Conservation (phyloP, 805 yeast species). For the Ogataea corticis region DNA sequence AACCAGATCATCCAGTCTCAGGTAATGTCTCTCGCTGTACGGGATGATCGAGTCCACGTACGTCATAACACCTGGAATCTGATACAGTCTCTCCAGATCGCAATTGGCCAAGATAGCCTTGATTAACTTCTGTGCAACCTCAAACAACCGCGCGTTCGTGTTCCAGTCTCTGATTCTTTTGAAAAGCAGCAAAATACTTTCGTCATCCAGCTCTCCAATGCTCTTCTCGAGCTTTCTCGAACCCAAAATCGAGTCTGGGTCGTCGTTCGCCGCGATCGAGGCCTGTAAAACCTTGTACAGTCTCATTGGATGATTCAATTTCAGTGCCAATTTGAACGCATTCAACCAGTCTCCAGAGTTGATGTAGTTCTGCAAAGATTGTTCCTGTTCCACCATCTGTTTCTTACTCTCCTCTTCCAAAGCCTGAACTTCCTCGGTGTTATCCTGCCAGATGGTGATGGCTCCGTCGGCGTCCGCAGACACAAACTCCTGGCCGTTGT, state of each 20-base stretch:
- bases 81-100: constrained; percentile 55
- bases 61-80: constrained; percentile 65
- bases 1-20: constrained; percentile 72
- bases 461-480: constrained; percentile 97
- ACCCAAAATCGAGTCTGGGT: constrained; percentile 53
- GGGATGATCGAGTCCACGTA: constrained; percentile 79
- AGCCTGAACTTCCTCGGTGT: constrained; percentile 69
- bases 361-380: constrained; percentile 74
- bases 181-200: constrained; percentile 61
- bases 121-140: constrained; percentile 76
- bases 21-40: constrained; percentile 82
- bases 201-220: constrained; percentile 55
- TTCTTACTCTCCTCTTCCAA: constrained; percentile 56
- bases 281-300: constrained; percentile 73
- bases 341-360: constrained; percentile 77
- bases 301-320: constrained; percentile 88
- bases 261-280: constrained; percentile 52
- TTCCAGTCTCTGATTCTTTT: constrained; percentile 93
- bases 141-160: constrained; percentile 78
- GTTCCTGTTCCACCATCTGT: constrained; percentile 79
- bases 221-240: constrained; percentile 62
- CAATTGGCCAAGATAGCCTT: constrained; percentile 60
- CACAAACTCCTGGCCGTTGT: constrained; percentile 68
- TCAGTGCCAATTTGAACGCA: constrained; percentile 83
- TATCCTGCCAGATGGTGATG: constrained; percentile 85